Conservation (phyloP, 1,139 yeast species). For the Pichia sp. region DNA sequence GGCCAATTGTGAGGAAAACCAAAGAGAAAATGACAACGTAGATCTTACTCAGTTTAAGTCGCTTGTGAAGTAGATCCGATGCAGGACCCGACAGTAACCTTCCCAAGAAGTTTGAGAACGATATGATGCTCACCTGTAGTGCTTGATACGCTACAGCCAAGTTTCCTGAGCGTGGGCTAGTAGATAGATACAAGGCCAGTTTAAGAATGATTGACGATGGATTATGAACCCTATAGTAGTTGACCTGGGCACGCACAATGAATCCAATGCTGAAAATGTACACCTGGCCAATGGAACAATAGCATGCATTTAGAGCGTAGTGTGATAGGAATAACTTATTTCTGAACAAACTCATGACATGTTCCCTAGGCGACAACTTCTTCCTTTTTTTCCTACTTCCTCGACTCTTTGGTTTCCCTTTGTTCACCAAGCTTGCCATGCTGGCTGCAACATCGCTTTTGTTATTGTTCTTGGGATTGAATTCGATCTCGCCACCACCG, state of each 20-base stretch:
- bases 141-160: slow-evolving; percentile 47
- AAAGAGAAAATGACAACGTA: slow-evolving; percentile 62
- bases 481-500: background rate
- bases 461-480: background rate
- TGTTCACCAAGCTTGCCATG: background rate
- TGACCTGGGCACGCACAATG: slow-evolving; percentile 52
- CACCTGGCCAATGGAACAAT: slow-evolving; percentile 75
- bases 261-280: slow-evolving; percentile 74
- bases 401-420: background rate
- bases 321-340: slow-evolving; percentile 41
- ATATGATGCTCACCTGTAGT: slow-evolving; percentile 66
- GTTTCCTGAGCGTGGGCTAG: slow-evolving; percentile 10
- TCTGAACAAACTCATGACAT: slow-evolving; percentile 23
- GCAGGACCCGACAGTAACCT: slow-evolving; percentile 63
- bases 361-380: slow-evolving; percentile 21
- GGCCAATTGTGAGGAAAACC: slow-evolving; percentile 38
- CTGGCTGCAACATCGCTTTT: background rate
- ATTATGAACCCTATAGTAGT: slow-evolving; percentile 22
- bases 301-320: slow-evolving; percentile 51
- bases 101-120: slow-evolving; percentile 64
- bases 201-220: slow-evolving; percentile 27
- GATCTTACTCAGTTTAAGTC: slow-evolving; percentile 51
- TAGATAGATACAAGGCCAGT: slow-evolving; percentile 13
- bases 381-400: slow-evolving; percentile 1
- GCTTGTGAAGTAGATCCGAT: slow-evolving; percentile 56